phyloP scores from a whole-genome alignment of 2,329 filamentous ascomycete species.

The Aspergillus glaucus region DNA sequence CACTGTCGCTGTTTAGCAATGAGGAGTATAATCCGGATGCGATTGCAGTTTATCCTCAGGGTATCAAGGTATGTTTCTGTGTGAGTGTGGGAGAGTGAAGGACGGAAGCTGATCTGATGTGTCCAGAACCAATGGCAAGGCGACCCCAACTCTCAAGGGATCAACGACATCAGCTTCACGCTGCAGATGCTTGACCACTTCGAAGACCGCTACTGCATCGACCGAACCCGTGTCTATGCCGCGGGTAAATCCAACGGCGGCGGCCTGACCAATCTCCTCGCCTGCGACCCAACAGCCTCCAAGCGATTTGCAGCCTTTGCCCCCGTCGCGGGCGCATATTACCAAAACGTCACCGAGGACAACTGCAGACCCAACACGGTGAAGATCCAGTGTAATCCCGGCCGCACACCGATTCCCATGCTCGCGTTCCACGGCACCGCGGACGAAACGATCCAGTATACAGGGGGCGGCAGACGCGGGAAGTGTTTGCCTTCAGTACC shows the following conservation, averaged over 20 bases:
- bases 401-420: conserved; percentile 25
- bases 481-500: conserved; percentile 15
- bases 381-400: conserved; percentile 21
- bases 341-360: conserved; percentile 20
- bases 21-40: conserved; percentile 38
- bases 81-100: background rate
- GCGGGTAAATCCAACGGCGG: conserved; percentile 52
- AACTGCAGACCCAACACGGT: conserved; percentile 9
- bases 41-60: conserved; percentile 42
- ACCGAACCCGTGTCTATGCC: conserved; percentile 40
- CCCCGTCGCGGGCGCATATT: conserved; percentile 43
- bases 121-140: background rate
- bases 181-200: conserved; percentile 38
- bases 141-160: conserved; percentile 10
- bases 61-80: conserved; percentile 21
- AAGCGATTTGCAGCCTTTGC: conserved; percentile 46
- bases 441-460: conserved; percentile 34
- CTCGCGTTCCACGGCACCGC: conserved; percentile 18
- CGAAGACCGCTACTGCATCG: conserved; percentile 40
- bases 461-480: conserved; percentile 23
- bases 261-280: conserved; percentile 43
- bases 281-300: conserved; percentile 40
- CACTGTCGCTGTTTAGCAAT: conserved; percentile 43
- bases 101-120: background rate
- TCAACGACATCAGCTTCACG: conserved; percentile 41